A percentile compares a stretch with the other conserved stretches of the same genome.
Conservation (phyloP, 441 rosid species). For the Populus hybrid region DNA sequence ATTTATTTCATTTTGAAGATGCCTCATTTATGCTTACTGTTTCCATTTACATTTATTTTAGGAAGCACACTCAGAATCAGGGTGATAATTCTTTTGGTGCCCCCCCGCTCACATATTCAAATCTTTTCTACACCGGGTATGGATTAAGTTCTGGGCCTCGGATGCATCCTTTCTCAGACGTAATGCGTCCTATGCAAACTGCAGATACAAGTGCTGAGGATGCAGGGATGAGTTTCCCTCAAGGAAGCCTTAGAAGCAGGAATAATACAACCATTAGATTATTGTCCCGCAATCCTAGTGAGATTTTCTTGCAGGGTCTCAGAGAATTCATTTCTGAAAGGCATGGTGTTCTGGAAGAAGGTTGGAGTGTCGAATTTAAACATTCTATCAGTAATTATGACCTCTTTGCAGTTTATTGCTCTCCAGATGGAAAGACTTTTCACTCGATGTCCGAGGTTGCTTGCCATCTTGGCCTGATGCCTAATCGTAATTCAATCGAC, state of each 20-base stretch:
- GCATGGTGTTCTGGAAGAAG: conserved; percentile 80
- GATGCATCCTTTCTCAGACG: conserved; percentile 39
- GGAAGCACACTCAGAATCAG: conserved; percentile 37
- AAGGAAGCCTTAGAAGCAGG: conserved; percentile 43
- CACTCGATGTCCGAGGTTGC: conserved; percentile 82
- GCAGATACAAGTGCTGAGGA: conserved; percentile 37
- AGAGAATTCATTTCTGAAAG: conserved; percentile 72
- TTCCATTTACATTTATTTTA: conserved; percentile 39
- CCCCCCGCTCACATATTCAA: conserved; percentile 41
- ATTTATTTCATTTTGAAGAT: background rate
- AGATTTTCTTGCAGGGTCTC: conserved; percentile 68
- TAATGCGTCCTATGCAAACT: conserved; percentile 34
- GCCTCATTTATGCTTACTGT: conserved; percentile 23
- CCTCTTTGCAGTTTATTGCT: conserved; percentile 56
- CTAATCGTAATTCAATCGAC: conserved; percentile 43
- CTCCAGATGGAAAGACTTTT: conserved; percentile 84
- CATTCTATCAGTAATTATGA: conserved; percentile 49
- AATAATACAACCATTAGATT: conserved; percentile 44
- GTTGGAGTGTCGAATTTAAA: conserved; percentile 75
- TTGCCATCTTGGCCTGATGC: conserved; percentile 65
- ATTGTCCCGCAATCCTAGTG: conserved; percentile 63
- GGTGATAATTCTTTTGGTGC: conserved; percentile 56
- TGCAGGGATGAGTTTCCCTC: conserved; percentile 50
- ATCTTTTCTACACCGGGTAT: conserved; percentile 35
- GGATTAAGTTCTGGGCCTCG: conserved; percentile 46